These are phyloP conservation scores for Favolaschia claudopus DNA, from an alignment of 768 basidiomycete species.

Conservation along the genomic window DNA sequence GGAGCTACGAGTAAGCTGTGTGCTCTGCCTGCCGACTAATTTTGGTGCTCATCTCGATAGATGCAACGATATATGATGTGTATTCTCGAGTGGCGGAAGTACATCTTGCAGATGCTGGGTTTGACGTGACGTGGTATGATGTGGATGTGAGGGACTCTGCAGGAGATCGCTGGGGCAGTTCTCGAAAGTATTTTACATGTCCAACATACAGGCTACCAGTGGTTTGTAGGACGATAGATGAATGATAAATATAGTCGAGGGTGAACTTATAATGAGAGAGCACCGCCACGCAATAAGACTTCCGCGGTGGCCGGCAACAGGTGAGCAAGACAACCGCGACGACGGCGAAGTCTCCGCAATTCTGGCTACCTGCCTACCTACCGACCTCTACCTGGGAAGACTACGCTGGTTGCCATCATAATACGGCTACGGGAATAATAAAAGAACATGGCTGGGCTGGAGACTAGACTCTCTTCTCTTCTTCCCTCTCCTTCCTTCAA, in stretches of 20 bases:
- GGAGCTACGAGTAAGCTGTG: slow-evolving; percentile 88
- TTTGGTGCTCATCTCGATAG: slow-evolving; percentile 47
- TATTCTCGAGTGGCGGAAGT: slow-evolving; percentile 86
- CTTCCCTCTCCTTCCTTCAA: slow-evolving; percentile 14
- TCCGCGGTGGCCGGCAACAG: neutral
- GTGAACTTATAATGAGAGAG: neutral
- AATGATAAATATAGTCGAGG: neutral
- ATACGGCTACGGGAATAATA: neutral
- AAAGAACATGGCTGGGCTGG: neutral
- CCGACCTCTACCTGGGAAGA: no score
- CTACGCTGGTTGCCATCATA: no score
- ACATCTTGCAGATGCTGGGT: slow-evolving; percentile 83
- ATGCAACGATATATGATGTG: slow-evolving; percentile 89
- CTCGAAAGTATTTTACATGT: slow-evolving; percentile 77
- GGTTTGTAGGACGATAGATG: slow-evolving; percentile 29
- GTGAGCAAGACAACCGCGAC: no score
- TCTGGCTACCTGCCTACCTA: no score
- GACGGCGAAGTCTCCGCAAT: no score
- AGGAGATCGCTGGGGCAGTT: slow-evolving; percentile 77
- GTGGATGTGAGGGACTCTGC: slow-evolving; percentile 71
- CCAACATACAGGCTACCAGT: slow-evolving; percentile 79
- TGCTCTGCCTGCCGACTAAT: neutral
- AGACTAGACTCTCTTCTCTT: neutral
- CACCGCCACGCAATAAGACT: neutral
- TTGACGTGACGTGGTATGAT: slow-evolving; percentile 84